Evolutionary conservation across 306 rosid genomes (phyloP).

Genomic region (Cajanus cajan): DNA sequence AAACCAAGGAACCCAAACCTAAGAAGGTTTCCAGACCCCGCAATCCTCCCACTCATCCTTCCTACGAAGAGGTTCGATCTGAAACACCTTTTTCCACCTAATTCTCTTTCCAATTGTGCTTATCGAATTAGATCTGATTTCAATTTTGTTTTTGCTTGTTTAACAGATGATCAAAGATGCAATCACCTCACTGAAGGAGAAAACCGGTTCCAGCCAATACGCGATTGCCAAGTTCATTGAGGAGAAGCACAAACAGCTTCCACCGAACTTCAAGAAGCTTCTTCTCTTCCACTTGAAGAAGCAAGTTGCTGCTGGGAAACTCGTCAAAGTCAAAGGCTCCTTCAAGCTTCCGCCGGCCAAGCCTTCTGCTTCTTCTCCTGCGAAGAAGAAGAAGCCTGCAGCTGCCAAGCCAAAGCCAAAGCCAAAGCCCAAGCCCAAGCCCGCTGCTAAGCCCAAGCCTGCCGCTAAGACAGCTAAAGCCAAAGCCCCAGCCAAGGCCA

Average conservation of each 20-base stretch:
- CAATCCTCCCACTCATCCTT: background rate
- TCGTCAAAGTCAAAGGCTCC: slow-evolving; percentile 1
- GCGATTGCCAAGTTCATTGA: background rate
- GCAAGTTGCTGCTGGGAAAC: background rate
- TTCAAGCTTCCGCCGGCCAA: background rate
- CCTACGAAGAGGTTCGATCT: background rate
- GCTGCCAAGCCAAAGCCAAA: background rate
- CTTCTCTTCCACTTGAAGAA: background rate
- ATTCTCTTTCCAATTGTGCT: background rate
- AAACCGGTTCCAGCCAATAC: background rate
- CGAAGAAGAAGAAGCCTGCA: background rate
- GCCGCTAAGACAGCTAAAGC: background rate
- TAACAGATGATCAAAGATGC: background rate
- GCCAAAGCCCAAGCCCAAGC: background rate
- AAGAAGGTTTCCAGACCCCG: background rate
- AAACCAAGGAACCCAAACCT: background rate
- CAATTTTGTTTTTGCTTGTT: background rate
- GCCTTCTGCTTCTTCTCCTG: background rate
- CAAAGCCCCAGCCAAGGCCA: background rate
- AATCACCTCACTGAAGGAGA: background rate
- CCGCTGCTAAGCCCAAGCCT: background rate
- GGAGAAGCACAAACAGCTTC: background rate
- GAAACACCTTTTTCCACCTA: background rate
- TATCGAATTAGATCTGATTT: background rate
- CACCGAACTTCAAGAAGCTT: background rate